phyloP scores from a whole-genome alignment of 2,329 filamentous ascomycete species.

The Teratosphaeria pseudoeucalypti region DNA sequence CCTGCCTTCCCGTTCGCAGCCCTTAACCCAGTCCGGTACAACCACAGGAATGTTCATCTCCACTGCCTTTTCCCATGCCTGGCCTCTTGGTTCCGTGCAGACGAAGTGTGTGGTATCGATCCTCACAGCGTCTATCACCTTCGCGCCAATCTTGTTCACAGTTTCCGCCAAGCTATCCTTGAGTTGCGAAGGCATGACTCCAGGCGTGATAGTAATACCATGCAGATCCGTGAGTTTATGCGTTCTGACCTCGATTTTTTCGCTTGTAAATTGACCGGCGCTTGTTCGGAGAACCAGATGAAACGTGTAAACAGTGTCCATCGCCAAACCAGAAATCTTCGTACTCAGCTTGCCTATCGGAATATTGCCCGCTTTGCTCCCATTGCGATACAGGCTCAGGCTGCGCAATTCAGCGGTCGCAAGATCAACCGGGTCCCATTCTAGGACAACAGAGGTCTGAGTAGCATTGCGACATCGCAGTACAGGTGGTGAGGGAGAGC shows the following conservation, averaged over 20 bases:
- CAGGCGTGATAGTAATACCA: slow-evolving; percentile 88
- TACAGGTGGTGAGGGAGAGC: slow-evolving; percentile 63
- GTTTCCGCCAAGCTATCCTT: slow-evolving; percentile 65
- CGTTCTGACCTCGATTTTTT: slow-evolving; percentile 75
- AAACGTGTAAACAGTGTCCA: slow-evolving; percentile 93
- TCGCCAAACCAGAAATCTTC: slow-evolving; percentile 91
- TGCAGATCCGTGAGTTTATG: slow-evolving; percentile 98
- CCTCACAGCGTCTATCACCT: slow-evolving; percentile 76
- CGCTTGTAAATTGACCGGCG: slow-evolving; percentile 75
- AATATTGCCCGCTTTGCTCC: slow-evolving; percentile 91
- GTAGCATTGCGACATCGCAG: slow-evolving; percentile 94
- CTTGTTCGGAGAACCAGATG: slow-evolving; percentile 84
- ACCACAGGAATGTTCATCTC: slow-evolving; percentile 98
- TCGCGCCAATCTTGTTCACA: slow-evolving; percentile 81
- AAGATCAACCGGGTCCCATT: slow-evolving; percentile 92
- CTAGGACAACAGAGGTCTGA: slow-evolving; percentile 94
- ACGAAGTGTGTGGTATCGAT: slow-evolving; percentile 99
- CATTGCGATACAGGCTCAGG: slow-evolving; percentile 86
- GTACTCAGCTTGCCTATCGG: slow-evolving; percentile 86
- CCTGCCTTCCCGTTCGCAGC: slow-evolving; percentile 85
- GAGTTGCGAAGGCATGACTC: slow-evolving; percentile 63
- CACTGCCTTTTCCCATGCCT: slow-evolving; percentile 89
- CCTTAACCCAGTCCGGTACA: slow-evolving; percentile 90
- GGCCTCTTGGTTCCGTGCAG: slow-evolving; percentile 81
- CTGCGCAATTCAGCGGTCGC: slow-evolving; percentile 86